A percentile compares a stretch with the other conserved stretches of the same genome.
These are phyloP conservation scores for Ganoderma meredithae DNA, from an alignment of 1,284 basidiomycete genomes.

Conservation along the genomic window DNA sequence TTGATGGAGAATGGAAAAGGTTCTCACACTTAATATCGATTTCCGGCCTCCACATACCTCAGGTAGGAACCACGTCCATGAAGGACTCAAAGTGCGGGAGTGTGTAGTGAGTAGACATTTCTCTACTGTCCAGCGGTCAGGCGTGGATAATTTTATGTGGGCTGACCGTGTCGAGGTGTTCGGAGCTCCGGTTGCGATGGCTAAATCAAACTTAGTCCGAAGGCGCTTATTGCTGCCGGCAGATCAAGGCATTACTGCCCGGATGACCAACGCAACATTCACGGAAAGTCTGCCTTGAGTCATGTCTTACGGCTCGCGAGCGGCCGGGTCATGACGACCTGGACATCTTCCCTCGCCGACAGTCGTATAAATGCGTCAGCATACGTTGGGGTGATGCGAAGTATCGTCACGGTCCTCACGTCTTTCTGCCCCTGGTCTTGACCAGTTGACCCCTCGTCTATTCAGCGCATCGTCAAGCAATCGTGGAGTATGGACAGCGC, in stretches of 20 bases:
- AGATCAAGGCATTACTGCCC: neutral
- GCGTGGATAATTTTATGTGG: neutral
- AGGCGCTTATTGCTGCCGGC: neutral
- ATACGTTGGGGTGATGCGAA: neutral
- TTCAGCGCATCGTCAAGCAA: neutral
- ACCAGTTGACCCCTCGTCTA: neutral
- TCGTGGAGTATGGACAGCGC: neutral
- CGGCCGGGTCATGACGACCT: constrained; percentile 4
- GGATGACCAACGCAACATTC: neutral
- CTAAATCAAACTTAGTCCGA: neutral
- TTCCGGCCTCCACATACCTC: neutral
- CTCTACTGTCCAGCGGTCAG: neutral
- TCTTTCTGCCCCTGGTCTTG: neutral
- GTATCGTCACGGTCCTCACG: neutral
- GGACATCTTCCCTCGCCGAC: neutral
- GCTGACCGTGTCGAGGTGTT: neutral
- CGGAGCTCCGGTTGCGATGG: neutral
- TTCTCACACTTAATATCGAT: neutral
- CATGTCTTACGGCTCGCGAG: neutral
- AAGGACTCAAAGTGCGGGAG: neutral
- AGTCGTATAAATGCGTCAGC: neutral
- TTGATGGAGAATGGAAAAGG: neutral
- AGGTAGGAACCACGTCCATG: neutral
- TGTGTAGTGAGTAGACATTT: neutral
- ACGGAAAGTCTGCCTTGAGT: neutral